Percentiles rank a stretch among this genome's conserved stretches.
These are phyloP conservation scores for Talaromyces sp. DNA, from an alignment of 2,329 filamentous ascomycete genomes.

Conservation along the genomic window DNA sequence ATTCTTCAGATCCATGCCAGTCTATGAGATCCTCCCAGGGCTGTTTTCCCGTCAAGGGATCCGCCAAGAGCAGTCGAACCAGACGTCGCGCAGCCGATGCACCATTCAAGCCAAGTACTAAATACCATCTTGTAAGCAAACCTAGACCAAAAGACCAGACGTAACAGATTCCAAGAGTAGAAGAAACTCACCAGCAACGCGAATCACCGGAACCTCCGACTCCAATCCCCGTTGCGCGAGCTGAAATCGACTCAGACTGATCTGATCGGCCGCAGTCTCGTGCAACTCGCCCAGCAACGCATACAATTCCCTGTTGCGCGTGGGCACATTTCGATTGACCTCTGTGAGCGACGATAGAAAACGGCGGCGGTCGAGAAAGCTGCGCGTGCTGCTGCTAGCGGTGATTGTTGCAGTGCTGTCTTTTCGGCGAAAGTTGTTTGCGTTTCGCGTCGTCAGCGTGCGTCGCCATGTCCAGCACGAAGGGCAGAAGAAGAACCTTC, in stretches of 20 bases:
- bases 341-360: constrained; percentile 10
- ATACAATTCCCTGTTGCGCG: constrained; percentile 49
- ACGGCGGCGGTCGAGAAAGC: constrained; percentile 8
- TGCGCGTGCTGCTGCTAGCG: neutral
- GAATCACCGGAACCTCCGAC: constrained; percentile 47
- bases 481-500: constrained; percentile 31
- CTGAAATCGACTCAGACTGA: constrained; percentile 56
- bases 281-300: constrained; percentile 49
- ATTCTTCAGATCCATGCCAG: constrained; percentile 40
- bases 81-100: constrained; percentile 52
- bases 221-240: constrained; percentile 56
- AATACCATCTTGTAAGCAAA: neutral
- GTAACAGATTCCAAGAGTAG: neutral
- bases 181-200: constrained; percentile 47
- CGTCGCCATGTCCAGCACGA: constrained; percentile 33
- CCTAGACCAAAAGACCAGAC: neutral
- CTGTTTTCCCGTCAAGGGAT: constrained; percentile 59
- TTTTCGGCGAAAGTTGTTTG: neutral
- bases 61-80: constrained; percentile 63
- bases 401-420: neutral
- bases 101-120: constrained; percentile 49
- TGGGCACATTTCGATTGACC: constrained; percentile 47
- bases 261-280: constrained; percentile 49
- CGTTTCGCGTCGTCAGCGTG: constrained; percentile 19
- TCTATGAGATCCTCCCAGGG: constrained; percentile 64